These are phyloP conservation scores for Syzygium aqueum DNA, from an alignment of 345 rosid genomes.

Conservation along the genomic window DNA sequence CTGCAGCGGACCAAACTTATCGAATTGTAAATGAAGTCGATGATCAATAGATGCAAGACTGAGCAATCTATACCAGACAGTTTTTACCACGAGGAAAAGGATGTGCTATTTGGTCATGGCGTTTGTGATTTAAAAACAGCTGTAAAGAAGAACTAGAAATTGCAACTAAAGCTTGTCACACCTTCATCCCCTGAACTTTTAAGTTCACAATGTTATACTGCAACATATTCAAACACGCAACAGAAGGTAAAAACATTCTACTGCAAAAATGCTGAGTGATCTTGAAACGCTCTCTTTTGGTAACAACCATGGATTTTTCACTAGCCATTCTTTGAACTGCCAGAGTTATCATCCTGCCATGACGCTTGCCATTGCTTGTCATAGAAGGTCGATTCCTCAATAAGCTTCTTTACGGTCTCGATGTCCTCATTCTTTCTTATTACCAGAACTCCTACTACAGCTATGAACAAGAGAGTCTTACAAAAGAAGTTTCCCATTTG, in stretches of 20 bases:
- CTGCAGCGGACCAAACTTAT: not conserved
- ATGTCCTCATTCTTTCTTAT: slow-evolving; percentile 86
- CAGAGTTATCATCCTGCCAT: slow-evolving; percentile 56
- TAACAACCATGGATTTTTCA: not conserved
- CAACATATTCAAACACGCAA: not conserved
- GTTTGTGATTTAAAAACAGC: not conserved
- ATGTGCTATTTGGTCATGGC: not conserved
- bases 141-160: not conserved
- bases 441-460: slow-evolving; percentile 70
- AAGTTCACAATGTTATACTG: not conserved
- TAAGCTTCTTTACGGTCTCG: slow-evolving; percentile 52
- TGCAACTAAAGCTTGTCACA: not conserved
- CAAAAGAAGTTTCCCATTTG: slow-evolving; percentile 97
- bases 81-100: not conserved
- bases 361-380: slow-evolving; percentile 98
- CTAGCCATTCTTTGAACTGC: not conserved
- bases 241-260: not conserved
- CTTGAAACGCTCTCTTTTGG: not conserved
- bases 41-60: not conserved
- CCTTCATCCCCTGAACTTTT: not conserved
- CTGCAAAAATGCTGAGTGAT: not conserved
- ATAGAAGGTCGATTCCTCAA: slow-evolving; percentile 81
- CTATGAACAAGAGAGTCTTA: slow-evolving; percentile 77
- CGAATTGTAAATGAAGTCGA: not conserved
- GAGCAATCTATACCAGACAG: not conserved